Percentiles rank a stretch among this genome's conserved stretches.
Evolutionary conservation across 768 basidiomycete genomes (phyloP).

Genomic region (Serendipita indica): DNA sequence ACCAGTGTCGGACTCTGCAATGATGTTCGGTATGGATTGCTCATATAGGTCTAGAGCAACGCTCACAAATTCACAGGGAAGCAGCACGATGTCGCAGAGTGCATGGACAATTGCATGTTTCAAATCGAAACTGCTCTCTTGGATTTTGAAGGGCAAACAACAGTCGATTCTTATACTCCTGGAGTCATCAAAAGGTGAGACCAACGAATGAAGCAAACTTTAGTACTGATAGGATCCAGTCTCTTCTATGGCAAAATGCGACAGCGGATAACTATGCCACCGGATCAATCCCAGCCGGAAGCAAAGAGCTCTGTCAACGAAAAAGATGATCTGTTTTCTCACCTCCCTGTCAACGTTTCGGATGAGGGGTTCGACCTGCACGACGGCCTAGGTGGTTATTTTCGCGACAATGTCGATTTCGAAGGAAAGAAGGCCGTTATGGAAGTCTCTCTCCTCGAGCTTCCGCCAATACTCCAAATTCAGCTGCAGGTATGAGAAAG

Average conservation of each 20-base stretch:
- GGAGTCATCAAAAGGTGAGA: constrained; percentile 72
- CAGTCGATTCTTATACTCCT: constrained; percentile 37
- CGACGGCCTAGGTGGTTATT: constrained; percentile 83
- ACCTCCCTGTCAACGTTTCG: constrained; percentile 73
- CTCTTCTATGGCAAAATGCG: constrained; percentile 83
- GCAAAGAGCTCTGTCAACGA: constrained; percentile 45
- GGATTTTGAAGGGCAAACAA: constrained; percentile 41
- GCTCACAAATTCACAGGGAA: constrained; percentile 40
- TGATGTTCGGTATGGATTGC: constrained; percentile 68
- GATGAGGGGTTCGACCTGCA: constrained; percentile 85
- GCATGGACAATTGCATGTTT: constrained; percentile 99
- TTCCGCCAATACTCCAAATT: constrained; percentile 85
- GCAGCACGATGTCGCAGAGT: constrained; percentile 97
- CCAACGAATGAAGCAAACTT: neutral
- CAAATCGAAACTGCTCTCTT: constrained; percentile 89
- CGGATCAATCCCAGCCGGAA: constrained; percentile 28
- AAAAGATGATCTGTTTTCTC: constrained; percentile 86
- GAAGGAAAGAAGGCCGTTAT: constrained; percentile 76
- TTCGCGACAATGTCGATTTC: constrained; percentile 77
- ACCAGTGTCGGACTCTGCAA: constrained; percentile 49
- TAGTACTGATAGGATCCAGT: constrained; percentile 23
- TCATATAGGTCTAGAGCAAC: neutral
- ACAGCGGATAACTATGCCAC: constrained; percentile 33
- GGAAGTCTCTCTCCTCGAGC: constrained; percentile 71
- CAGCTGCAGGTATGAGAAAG: constrained; percentile 65